Percentiles rank a stretch among this genome's conserved stretches.
phyloP scores from a whole-genome alignment of 495 filamentous ascomycete genomes.

The Gamarada debralockiae region DNA sequence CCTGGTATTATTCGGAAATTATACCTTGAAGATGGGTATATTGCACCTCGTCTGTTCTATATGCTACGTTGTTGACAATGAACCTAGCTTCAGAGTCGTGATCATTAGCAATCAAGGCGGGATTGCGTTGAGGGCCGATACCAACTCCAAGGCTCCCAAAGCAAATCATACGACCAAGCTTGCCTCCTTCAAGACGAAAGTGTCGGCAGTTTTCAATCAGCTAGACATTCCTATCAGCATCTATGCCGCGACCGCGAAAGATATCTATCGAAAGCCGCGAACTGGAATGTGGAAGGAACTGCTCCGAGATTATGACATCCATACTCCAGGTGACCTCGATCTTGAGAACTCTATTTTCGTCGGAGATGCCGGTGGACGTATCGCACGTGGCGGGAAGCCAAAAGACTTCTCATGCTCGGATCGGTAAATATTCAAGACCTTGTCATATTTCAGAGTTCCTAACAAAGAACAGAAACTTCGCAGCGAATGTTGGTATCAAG shows the following conservation, averaged over 20 bases:
- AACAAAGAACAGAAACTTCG: conserved; percentile 58
- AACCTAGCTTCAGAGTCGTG: conserved; percentile 64
- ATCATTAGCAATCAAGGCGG: conserved; percentile 88
- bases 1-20: conserved; percentile 61
- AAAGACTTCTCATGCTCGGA: conserved; percentile 74
- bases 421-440: conserved; percentile 41
- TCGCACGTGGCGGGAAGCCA: conserved; percentile 17
- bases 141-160: conserved; percentile 68
- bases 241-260: conserved; percentile 79
- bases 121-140: conserved; percentile 66
- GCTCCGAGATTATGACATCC: conserved; percentile 66
- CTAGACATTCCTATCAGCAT: conserved; percentile 75
- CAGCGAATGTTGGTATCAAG: conserved; percentile 71
- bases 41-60: not conserved
- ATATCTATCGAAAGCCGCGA: conserved; percentile 82
- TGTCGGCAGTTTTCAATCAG: conserved; percentile 59
- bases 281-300: conserved; percentile 88
- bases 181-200: conserved; percentile 74
- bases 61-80: conserved; percentile 7
- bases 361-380: conserved; percentile 74
- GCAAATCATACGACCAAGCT: conserved; percentile 53
- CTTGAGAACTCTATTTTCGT: conserved; percentile 73
- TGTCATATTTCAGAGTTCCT: conserved; percentile 11
- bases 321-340: conserved; percentile 57
- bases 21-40: conserved; percentile 63